Percentiles rank a stretch among this genome's conserved stretches.
Evolutionary conservation across 371 early-diverging fungal genomes (phyloP).

Genomic region (Rhizopus delemar): DNA sequence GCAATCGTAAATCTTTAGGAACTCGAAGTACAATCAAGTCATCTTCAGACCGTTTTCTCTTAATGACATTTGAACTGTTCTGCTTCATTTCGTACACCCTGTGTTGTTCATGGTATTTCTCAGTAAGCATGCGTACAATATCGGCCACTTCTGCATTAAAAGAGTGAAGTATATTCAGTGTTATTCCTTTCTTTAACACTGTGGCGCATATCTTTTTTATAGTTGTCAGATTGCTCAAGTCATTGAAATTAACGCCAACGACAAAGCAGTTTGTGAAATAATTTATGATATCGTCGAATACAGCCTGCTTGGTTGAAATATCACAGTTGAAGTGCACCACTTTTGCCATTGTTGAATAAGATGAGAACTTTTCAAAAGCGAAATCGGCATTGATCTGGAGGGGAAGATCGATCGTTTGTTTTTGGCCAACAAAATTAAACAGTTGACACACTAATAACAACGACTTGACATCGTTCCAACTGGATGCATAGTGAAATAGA

Average conservation of each 20-base stretch:
- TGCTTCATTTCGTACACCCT: not conserved
- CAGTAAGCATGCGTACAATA: slow-evolving; percentile 1
- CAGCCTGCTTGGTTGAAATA: not conserved
- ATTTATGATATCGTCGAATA: not conserved
- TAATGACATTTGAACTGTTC: slow-evolving; percentile 2
- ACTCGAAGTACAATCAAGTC: slow-evolving; percentile 7
- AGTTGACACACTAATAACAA: too few species aligned
- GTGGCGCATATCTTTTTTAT: not conserved
- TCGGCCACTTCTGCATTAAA: not conserved
- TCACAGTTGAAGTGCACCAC: not conserved
- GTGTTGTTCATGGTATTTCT: slow-evolving; percentile 3
- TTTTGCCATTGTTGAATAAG: slow-evolving; percentile 4
- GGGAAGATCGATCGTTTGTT: too few species aligned
- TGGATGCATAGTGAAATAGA: too few species aligned
- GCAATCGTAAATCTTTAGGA: slow-evolving; percentile 1
- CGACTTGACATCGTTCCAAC: too few species aligned
- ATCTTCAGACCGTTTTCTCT: slow-evolving; percentile 6
- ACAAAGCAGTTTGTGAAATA: slow-evolving; percentile 4
- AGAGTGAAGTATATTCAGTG: not conserved
- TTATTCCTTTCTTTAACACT: slow-evolving; percentile 1
- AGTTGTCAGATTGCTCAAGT: not conserved
- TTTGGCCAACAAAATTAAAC: too few species aligned
- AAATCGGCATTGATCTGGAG: too few species aligned
- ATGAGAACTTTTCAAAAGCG: too few species aligned
- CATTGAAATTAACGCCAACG: slow-evolving; percentile 5